Evolutionary conservation across 768 basidiomycete species (phyloP).

Genomic region (Amanita rimosa): DNA sequence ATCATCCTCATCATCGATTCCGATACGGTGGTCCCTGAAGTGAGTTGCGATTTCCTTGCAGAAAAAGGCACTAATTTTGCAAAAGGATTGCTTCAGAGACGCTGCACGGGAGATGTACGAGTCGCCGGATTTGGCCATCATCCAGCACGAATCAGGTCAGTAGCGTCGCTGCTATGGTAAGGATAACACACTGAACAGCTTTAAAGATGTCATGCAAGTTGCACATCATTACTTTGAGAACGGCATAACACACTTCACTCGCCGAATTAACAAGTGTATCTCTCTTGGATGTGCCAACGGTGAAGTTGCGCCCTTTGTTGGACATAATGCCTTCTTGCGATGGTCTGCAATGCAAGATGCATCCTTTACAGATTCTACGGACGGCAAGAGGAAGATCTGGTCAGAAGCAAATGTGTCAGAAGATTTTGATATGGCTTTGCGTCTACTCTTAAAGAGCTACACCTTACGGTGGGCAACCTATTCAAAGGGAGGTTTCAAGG

Average conservation of each 20-base stretch:
- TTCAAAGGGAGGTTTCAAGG: conserved; percentile 76
- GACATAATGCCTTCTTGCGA: conserved; percentile 79
- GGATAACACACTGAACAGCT: neutral
- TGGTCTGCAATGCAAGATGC: conserved; percentile 87
- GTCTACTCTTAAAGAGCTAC: conserved; percentile 59
- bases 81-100: conserved; percentile 77
- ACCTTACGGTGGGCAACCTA: conserved; percentile 80
- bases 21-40: conserved; percentile 67
- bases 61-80: neutral
- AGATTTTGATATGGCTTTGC: conserved; percentile 69
- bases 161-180: conserved; percentile 6
- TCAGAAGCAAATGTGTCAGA: conserved; percentile 69
- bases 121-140: conserved; percentile 73
- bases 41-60: conserved; percentile 9
- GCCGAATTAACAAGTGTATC: conserved; percentile 77
- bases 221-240: conserved; percentile 86
- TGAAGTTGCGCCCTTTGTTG: conserved; percentile 75
- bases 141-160: conserved; percentile 75
- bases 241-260: conserved; percentile 82
- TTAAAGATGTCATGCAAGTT: conserved; percentile 74
- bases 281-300: conserved; percentile 72
- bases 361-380: conserved; percentile 52
- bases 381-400: conserved; percentile 63
- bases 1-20: conserved; percentile 78
- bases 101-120: conserved; percentile 78